phyloP scores from a whole-genome alignment of 2,329 filamentous ascomycete species.

The Aureobasidium vineae region DNA sequence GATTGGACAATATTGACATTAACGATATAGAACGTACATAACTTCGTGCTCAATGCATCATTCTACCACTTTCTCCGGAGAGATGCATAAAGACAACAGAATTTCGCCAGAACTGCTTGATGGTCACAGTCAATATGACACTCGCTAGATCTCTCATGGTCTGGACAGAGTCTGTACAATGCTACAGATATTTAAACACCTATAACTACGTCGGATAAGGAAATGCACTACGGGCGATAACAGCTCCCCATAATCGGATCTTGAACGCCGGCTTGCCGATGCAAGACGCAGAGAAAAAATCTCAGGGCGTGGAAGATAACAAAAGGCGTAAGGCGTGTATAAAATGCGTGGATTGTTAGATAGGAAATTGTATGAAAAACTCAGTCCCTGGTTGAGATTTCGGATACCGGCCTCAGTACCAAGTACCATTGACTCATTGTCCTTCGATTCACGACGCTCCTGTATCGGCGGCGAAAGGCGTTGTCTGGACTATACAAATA shows the following conservation, averaged over 20 bases:
- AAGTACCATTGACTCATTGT: conserved; percentile 22
- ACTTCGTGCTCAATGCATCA: background rate
- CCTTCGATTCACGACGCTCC: conserved; percentile 4
- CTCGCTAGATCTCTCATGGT: no score
- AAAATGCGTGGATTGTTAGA: background rate
- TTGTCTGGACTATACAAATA: conserved; percentile 17
- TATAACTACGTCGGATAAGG: background rate
- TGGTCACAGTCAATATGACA: no score
- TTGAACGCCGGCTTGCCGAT: background rate
- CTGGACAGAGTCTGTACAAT: no score
- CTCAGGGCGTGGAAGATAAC: conserved; percentile 12
- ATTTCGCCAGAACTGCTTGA: background rate
- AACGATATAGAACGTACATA: background rate
- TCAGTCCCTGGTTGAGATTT: background rate
- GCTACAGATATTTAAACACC: background rate
- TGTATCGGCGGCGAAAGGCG: conserved; percentile 16
- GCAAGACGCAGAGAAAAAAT: conserved; percentile 1
- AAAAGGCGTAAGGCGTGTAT: conserved; percentile 12
- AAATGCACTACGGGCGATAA: background rate
- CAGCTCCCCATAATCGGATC: background rate
- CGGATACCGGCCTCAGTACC: background rate
- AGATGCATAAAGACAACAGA: background rate
- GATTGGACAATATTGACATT: background rate
- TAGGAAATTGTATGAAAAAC: background rate
- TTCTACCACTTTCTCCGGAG: background rate